Conservation (phyloP, 2,329 filamentous ascomycete species). For the Decorospora gaudefroyi region DNA sequence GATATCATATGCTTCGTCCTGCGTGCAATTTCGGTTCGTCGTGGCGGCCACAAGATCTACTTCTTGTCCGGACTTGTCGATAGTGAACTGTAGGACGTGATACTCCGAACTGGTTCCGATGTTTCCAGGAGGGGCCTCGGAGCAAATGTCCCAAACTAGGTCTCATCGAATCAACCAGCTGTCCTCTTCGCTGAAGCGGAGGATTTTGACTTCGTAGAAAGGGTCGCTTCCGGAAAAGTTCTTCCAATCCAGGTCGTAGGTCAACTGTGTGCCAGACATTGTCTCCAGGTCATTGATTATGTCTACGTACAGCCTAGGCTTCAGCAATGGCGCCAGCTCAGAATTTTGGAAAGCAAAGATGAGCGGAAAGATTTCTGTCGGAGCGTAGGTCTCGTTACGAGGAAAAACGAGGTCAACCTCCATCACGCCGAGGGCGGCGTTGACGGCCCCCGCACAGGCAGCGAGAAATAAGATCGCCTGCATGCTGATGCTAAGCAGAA, state of each 20-base stretch:
- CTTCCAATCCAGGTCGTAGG: background rate
- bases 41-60: background rate
- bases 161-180: background rate
- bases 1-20: no score
- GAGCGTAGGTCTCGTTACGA: constrained; percentile 7
- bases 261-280: background rate
- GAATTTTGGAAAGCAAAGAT: constrained; percentile 4
- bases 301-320: background rate
- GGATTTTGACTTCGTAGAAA: background rate
- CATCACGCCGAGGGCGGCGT: background rate
- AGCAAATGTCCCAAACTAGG: background rate
- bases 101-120: background rate
- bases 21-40: background rate
- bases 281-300: background rate
- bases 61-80: background rate
- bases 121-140: background rate
- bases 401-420: constrained; percentile 7
- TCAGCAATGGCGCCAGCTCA: constrained; percentile 2
- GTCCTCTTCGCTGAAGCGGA: background rate
- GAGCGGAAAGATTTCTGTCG: constrained; percentile 1
- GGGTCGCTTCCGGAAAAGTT: constrained; percentile 1
- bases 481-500: background rate
- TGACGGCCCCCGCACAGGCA: background rate
- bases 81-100: background rate
- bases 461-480: background rate